phyloP scores from a whole-genome alignment of 768 basidiomycete species.

The Trametes elegans region DNA sequence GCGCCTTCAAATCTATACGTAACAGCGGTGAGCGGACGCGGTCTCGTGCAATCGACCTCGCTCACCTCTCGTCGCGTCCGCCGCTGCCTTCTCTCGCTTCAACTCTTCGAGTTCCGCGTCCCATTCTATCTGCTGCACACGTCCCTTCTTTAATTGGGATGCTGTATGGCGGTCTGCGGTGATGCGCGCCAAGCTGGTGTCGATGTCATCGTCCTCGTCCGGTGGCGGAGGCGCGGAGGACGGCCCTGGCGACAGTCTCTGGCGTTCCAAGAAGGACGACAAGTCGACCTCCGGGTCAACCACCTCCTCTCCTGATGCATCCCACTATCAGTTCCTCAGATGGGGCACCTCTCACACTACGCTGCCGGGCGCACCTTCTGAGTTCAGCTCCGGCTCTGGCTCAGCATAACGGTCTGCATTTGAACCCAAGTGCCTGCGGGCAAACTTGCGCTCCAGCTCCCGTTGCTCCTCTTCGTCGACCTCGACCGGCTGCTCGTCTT shows the following conservation, averaged over 20 bases:
- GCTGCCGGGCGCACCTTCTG: conserved; percentile 51
- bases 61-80: conserved; percentile 75
- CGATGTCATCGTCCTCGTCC: conserved; percentile 51
- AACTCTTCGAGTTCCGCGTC: conserved; percentile 62
- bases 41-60: not conserved
- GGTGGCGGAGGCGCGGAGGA: conserved; percentile 14
- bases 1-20: conserved; percentile 29
- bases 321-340: not conserved
- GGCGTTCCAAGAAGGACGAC: conserved; percentile 61
- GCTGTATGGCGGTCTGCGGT: conserved; percentile 16
- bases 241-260: conserved; percentile 40
- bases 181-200: conserved; percentile 55
- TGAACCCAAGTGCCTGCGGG: conserved; percentile 57
- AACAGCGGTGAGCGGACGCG: not conserved
- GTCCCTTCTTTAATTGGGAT: conserved; percentile 54
- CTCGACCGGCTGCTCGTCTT: conserved; percentile 48
- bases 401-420: conserved; percentile 78
- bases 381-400: conserved; percentile 64
- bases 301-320: conserved; percentile 54
- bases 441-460: conserved; percentile 50
- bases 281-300: conserved; percentile 74
- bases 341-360: not conserved
- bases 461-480: conserved; percentile 46
- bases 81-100: conserved; percentile 65
- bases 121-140: conserved; percentile 65